Percentiles rank a stretch among this genome's conserved stretches.
These are phyloP conservation scores for Umbelopsis isabellina DNA, from an alignment of 192 early-diverging fungal species.

Conservation along the genomic window DNA sequence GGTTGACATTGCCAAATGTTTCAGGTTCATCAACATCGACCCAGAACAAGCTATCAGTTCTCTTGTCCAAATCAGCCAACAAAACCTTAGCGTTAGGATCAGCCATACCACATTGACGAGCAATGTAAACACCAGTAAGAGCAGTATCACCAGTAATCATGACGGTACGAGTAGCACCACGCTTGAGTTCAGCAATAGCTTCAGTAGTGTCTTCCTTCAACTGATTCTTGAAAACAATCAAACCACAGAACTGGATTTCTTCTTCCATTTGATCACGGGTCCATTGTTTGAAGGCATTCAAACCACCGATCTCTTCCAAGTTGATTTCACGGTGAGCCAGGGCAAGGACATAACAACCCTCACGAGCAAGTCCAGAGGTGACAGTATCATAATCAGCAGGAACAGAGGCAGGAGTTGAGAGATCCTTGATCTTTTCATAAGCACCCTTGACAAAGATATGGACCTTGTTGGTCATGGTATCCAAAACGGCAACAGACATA, in stretches of 20 bases:
- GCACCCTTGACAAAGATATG: constrained; percentile 73
- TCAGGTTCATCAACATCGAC: constrained; percentile 59
- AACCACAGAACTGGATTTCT: constrained; percentile 56
- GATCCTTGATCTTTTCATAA: constrained; percentile 71
- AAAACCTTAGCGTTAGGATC: constrained; percentile 38
- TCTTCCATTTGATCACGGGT: constrained; percentile 65
- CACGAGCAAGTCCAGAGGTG: constrained; percentile 58
- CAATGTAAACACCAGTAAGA: constrained; percentile 77
- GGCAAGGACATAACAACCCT: constrained; percentile 79
- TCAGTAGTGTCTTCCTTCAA: constrained; percentile 73
- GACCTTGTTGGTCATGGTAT: constrained; percentile 50
- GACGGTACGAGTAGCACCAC: constrained; percentile 70
- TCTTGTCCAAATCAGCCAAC: constrained; percentile 56
- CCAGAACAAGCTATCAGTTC: constrained; percentile 51
- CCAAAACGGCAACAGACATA: constrained; percentile 69
- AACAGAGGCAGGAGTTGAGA: constrained; percentile 49
- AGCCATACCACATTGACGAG: constrained; percentile 58
- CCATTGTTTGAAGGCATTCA: constrained; percentile 35
- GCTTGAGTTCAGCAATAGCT: constrained; percentile 69
- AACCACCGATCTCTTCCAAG: constrained; percentile 42
- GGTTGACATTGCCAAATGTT: constrained; percentile 39
- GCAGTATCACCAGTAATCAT: constrained; percentile 89
- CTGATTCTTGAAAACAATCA: constrained; percentile 80
- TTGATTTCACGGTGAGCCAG: constrained; percentile 59
- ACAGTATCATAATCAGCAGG: constrained; percentile 61